These are phyloP conservation scores for Solanum pinnatisectum DNA, from an alignment of 257 asterid species.

Conservation along the genomic window DNA sequence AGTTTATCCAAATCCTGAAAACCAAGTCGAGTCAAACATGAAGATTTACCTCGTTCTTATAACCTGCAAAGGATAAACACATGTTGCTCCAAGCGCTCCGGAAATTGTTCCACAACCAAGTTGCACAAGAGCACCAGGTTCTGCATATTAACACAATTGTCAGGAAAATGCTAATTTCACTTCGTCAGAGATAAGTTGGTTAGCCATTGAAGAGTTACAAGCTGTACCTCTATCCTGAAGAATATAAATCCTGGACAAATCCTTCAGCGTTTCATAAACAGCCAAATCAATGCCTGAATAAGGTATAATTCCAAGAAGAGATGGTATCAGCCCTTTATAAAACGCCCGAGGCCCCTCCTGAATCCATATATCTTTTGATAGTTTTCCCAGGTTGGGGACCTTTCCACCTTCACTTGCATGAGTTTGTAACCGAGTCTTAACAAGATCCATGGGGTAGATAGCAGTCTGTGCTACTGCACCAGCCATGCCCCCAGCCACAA, in stretches of 20 bases:
- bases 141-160: conserved; percentile 34
- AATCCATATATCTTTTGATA: conserved; percentile 77
- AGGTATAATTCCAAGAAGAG: conserved; percentile 92
- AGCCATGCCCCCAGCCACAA: conserved; percentile 87
- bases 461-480: conserved; percentile 98
- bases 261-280: conserved; percentile 85
- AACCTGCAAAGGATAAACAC: conserved; percentile 96
- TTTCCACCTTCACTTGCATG: conserved; percentile 53
- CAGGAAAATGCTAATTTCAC: neutral
- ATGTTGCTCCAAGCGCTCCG: conserved; percentile 92
- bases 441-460: conserved; percentile 97
- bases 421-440: conserved; percentile 89
- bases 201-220: neutral
- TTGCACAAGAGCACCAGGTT: conserved; percentile 90
- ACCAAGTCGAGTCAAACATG: neutral
- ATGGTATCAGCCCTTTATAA: conserved; percentile 83
- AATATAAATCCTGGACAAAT: conserved; percentile 63
- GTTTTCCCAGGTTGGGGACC: conserved; percentile 56
- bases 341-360: conserved; percentile 94
- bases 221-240: conserved; percentile 70
- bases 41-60: conserved; percentile 75
- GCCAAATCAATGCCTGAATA: conserved; percentile 93
- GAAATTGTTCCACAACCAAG: conserved; percentile 92
- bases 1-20: neutral
- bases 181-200: neutral